Base-by-base conservation (phyloP, 345 rosid genomes). In the Theobroma cacao region DNA sequence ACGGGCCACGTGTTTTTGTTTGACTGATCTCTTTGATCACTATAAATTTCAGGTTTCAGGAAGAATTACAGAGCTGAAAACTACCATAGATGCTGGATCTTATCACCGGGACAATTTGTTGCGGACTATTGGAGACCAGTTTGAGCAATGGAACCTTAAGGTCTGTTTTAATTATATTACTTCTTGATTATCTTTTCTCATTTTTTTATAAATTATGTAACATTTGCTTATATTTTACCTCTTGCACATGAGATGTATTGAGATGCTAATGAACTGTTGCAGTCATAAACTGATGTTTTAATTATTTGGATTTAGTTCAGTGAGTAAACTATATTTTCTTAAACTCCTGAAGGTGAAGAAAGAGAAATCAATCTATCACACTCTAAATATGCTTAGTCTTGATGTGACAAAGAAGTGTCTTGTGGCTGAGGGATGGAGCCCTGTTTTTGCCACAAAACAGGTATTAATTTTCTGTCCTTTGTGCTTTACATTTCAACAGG, bases 351-450 rank as follows among this genome's bases (percentile, higher is more conserved):
- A 94, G 99, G 97, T 88, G 81, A 91, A 90, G 92, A 94, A 85
- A 87, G 99, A 96, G 83, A 96, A 92, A 86, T 90, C 98, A 48
- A 75, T 91, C 81, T 90, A 92, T 82, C 98, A 96, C 85, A 90
- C 95, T 41, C 85, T 96, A 78, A 92, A 94, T 86, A 91, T 94
- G 98, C 99, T 96, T 69, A 96, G 98, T 81, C 92, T 96, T 79
- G 98, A 96, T 80, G 98, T 94, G 83, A 91, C 97, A 50, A 96
- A 94, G 81, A 96, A 91, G 78, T 94, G 99, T 82, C 95, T 96
- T 79, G 99, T 89, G 50, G 97, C 88, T 79, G 99, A 96, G 83
- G 98, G 97, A 50, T 96, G 98, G 97, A 90, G 97, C 83, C 98
- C 98, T 64, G 90, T 94, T 80, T 92, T 92, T 86, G 97, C 97